A percentile compares a stretch with the other conserved stretches of the same genome.
phyloP scores from a whole-genome alignment of 495 filamentous ascomycete genomes.

The Penicillium canariense region DNA sequence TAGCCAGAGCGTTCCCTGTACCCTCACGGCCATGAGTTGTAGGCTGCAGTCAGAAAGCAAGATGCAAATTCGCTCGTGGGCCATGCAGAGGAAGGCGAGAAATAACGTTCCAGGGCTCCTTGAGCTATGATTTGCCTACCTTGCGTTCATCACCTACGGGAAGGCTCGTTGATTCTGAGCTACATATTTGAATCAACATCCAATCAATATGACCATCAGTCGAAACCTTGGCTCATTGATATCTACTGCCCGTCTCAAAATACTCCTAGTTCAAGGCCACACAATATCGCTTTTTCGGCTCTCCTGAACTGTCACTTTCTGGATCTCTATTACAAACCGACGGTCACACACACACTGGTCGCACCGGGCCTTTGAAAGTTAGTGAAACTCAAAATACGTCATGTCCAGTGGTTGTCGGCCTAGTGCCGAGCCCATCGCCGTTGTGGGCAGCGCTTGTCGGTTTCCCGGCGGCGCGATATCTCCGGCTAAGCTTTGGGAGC shows the following conservation, averaged over 20 bases:
- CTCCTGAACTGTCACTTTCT: conserved; percentile 5
- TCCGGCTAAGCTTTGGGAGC: conserved; percentile 36
- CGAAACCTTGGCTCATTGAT: conserved; percentile 13
- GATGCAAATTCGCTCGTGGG: background rate
- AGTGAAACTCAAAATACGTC: conserved; percentile 1
- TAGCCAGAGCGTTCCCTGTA: background rate
- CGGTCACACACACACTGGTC: conserved; percentile 8
- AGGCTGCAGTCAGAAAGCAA: background rate
- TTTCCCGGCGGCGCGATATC: conserved; percentile 51
- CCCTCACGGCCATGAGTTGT: background rate
- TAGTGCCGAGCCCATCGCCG: conserved; percentile 39
- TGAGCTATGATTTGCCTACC: conserved; percentile 11
- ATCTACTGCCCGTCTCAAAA: conserved; percentile 10
- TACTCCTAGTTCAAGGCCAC: background rate
- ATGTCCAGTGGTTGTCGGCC: conserved; percentile 11
- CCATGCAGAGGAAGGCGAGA: background rate
- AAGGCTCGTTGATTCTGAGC: conserved; percentile 1
- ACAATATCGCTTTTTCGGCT: conserved; percentile 5
- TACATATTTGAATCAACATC: conserved; percentile 1
- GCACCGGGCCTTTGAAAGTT: conserved; percentile 1
- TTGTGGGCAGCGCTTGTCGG: conserved; percentile 48
- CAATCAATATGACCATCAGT: background rate
- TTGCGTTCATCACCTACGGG: conserved; percentile 1
- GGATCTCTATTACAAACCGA: conserved; percentile 5
- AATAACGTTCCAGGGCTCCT: background rate